A percentile compares a stretch with the other conserved stretches of the same genome.
phyloP scores from a whole-genome alignment of 768 basidiomycete species.

The Obba rivulosa region DNA sequence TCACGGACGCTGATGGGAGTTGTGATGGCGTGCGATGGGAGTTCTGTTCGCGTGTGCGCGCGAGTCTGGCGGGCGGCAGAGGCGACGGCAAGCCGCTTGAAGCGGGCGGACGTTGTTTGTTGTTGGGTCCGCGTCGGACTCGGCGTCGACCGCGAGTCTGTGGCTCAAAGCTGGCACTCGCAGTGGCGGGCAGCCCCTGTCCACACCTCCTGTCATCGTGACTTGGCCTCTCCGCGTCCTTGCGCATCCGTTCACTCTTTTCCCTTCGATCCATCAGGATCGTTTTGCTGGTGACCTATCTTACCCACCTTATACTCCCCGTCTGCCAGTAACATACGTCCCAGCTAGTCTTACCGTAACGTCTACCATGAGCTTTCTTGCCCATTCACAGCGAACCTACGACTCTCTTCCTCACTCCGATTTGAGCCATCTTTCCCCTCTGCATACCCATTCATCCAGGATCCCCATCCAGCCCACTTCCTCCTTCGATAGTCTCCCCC shows the following conservation, averaged over 20 bases:
- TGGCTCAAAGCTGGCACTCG: background rate
- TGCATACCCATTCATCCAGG: constrained; percentile 11
- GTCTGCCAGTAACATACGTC: constrained; percentile 6
- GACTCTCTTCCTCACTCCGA: constrained; percentile 23
- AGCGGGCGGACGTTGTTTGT: background rate
- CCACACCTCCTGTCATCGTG: constrained; percentile 10
- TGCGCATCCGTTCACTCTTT: constrained; percentile 14
- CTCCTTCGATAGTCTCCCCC: constrained; percentile 30
- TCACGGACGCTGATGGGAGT: too few relatives aligned
- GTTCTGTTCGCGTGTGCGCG: background rate
- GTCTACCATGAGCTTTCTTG: constrained; percentile 27
- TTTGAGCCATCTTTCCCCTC: constrained; percentile 16
- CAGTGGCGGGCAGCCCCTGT: constrained; percentile 15
- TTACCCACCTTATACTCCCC: constrained; percentile 13
- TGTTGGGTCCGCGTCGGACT: too few relatives aligned
- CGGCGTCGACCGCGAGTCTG: background rate
- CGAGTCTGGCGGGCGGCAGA: constrained; percentile 4
- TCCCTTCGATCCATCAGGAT: constrained; percentile 14
- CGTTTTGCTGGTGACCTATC: constrained; percentile 11
- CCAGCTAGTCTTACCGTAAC: constrained; percentile 12
- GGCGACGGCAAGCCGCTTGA: constrained; percentile 8
- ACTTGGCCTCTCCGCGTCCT: constrained; percentile 7
- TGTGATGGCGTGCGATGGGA: too few relatives aligned
- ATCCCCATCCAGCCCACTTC: constrained; percentile 20
- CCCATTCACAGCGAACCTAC: constrained; percentile 24